Base-by-base conservation (phyloP, 1,139 yeast genomes). In the Suhomyces yuchorum region DNA sequence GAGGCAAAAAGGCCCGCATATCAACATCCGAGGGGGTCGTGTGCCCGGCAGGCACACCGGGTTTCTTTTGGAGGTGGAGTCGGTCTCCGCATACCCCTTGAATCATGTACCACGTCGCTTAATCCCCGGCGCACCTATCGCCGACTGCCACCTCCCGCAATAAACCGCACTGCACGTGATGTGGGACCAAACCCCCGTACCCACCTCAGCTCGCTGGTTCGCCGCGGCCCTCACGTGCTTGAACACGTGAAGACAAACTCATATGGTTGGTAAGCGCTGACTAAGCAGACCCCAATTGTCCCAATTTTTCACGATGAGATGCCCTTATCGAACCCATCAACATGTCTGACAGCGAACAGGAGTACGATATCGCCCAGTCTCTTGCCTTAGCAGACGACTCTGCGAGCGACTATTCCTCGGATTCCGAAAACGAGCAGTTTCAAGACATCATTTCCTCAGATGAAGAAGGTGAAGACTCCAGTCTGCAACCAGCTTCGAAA, bases 311-410 rank as follows among this genome's bases (percentile, higher is more conserved):
- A 38, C 42, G 40, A 39, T 44, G 47, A 38, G 43, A 35, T 39
- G 40, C 20, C 42, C 42, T 38, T 37, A 43, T 41, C 44, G 34
- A 8, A 8, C 17, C n/a, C 37, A 37, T 35, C 20, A 54, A 39
- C 44, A 72, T 73, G 78, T 73, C 78, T 43, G 85, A 79, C 62
- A 51, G 50, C 30, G 50, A 49, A 35, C 89, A 83, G 60, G 86
- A 75, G 8, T 78, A 71, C 60, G 92, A 87, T 63, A 87, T 88
- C 58, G 85, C 91, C 33, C 73, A 80, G 33, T 74, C 83, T 40
- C 74, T 87, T 46, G 88, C 86, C 1, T 63, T 82, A 36, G 67
- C 61, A 6, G 67, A 73, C 24, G 79, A 72, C 36, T 71, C 73
- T 2, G 81, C 71, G 32, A 67, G 65, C 20, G 74, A 66, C 47